Evolutionary conservation across 208 protist species (phyloP), one percentile per base, ranked within the genome.

Genomic region (Crithidia expoeki): DNA sequence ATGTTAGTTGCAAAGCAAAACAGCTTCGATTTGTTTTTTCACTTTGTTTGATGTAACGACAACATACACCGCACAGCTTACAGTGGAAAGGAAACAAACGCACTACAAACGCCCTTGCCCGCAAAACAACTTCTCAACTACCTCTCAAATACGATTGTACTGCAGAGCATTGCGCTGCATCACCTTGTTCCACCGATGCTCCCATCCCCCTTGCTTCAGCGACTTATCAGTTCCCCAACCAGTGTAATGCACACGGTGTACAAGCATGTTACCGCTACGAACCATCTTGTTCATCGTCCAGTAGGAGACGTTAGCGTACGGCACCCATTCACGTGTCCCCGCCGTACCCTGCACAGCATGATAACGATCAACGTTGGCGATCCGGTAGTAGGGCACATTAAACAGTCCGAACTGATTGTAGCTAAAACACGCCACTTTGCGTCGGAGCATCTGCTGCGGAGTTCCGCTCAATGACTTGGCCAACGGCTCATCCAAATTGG

Each of bases 261-360:
- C 92, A 42, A 97, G 77, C 50, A 97, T 72, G 62, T 94, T 92
- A 44, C 92, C 92, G 50, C 71, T 73, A 28, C 92, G 85, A 23
- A 95, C 87, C 74, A 95, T 84, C 77, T 95, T 94, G 79, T 97
- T 95, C 90, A 94, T 94, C 19, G 90, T 95, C 88, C 89, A 95
- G 30, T 79, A 92, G 0, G 92, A 97, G 28, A 97, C 76, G 67
- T 97, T 97, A 21, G 83, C 85, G 69, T 94, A 94, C 50, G 88
- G 88, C 57, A 97, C 90, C 90, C 92, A 97, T 60, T 97, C 89
- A 36, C 92, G 80, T 21, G 92, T 97, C 33, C 92, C 92, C 0
- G 80, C 58, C 34, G 81, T 77, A 52, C 92, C 92, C 44, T 93
- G 86, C 32, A 90, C 81, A 5, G 89, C 92, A 71, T 97, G 67